A percentile compares a stretch with the other conserved stretches of the same genome.
Evolutionary conservation across 495 filamentous ascomycete genomes (phyloP).

Genomic region (Xylaria cubensis): DNA sequence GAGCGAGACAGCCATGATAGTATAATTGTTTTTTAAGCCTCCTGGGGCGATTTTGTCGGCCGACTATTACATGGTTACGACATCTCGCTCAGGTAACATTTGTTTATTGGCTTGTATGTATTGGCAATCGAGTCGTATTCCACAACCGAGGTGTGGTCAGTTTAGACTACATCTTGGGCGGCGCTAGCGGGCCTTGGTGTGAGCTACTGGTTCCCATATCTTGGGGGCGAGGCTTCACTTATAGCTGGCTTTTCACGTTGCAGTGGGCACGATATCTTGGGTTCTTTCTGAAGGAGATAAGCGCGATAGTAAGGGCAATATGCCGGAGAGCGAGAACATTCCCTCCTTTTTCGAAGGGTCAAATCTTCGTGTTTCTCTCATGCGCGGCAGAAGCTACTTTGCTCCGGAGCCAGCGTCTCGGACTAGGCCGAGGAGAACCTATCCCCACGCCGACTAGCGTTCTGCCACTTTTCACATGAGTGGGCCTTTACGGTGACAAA

Average conservation of each 20-base stretch:
- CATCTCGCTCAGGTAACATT: constrained; percentile 12
- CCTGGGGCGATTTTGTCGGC: not conserved
- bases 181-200: not conserved
- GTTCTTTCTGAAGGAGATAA: constrained; percentile 64
- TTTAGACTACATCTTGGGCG: constrained; percentile 21
- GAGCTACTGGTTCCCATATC: not conserved
- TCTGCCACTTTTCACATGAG: constrained; percentile 36
- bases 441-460: constrained; percentile 34
- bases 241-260: not conserved
- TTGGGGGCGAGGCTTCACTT: not conserved
- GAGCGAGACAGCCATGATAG: constrained; percentile 14
- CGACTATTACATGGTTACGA: not conserved
- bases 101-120: constrained; percentile 15
- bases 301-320: constrained; percentile 61
- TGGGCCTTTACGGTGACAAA: constrained; percentile 1
- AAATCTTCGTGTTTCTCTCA: constrained; percentile 17
- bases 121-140: constrained; percentile 23
- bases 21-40: constrained; percentile 10
- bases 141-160: constrained; percentile 26
- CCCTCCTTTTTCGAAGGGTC: constrained; percentile 1
- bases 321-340: constrained; percentile 35
- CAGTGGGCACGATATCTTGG: constrained; percentile 40
- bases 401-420: constrained; percentile 63
- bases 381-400: constrained; percentile 52
- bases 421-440: constrained; percentile 58